Percentiles rank a stretch among this genome's conserved stretches.
Evolutionary conservation across 1,139 yeast genomes (phyloP).

Genomic region (Komagataea norvegica): DNA sequence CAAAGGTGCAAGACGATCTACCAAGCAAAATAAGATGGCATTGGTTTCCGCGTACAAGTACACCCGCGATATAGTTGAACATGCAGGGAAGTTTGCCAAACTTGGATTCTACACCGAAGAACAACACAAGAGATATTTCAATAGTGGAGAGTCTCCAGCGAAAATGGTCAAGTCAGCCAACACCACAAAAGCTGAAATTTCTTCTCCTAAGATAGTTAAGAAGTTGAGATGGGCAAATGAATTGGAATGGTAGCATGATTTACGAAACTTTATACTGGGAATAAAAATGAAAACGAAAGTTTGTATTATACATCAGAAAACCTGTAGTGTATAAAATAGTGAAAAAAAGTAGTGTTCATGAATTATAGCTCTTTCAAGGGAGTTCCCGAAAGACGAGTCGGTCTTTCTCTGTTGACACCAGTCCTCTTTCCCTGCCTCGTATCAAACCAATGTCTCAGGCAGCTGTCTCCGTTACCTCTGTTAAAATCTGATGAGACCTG

Average conservation of each 20-base stretch:
- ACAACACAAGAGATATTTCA: constrained; percentile 16
- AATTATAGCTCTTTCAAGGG: too few relatives aligned
- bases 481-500: constrained; percentile 43
- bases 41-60: constrained; percentile 19
- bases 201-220: constrained; percentile 12
- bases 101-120: constrained; percentile 21
- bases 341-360: too few relatives aligned
- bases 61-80: constrained; percentile 4
- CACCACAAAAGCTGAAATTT: background rate
- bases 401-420: too few relatives aligned
- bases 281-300: too few relatives aligned
- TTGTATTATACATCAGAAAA: too few relatives aligned
- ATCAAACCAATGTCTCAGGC: constrained; percentile 47
- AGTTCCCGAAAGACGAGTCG: too few relatives aligned
- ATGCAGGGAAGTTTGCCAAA: constrained; percentile 8
- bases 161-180: constrained; percentile 6
- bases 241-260: constrained; percentile 41
- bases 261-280: too few relatives aligned
- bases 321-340: too few relatives aligned
- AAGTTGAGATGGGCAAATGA: constrained; percentile 45
- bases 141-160: constrained; percentile 9
- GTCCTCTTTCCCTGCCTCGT: constrained; percentile 36
- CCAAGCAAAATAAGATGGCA: constrained; percentile 22
- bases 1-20: constrained; percentile 32
- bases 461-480: constrained; percentile 44